These are phyloP conservation scores for Suillus cothurnatus DNA, from an alignment of 768 basidiomycete genomes.

Conservation along the genomic window DNA sequence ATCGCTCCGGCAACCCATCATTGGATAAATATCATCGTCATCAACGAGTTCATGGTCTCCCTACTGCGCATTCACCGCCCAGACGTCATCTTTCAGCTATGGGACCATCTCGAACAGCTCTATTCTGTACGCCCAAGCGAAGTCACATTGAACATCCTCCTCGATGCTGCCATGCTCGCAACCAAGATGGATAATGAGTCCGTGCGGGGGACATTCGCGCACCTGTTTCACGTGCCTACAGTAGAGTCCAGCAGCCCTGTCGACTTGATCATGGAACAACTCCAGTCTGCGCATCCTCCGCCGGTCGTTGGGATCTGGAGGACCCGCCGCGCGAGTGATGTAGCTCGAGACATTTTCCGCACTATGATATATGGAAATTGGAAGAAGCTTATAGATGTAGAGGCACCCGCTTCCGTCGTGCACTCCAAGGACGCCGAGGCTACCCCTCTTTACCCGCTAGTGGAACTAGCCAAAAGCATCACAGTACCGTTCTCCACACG, in stretches of 20 bases:
- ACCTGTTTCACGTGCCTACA: conserved; percentile 33
- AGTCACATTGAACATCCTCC: conserved; percentile 57
- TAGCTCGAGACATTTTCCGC: conserved; percentile 54
- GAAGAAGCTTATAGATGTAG: conserved; percentile 39
- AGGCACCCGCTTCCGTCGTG: conserved; percentile 41
- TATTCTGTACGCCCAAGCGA: conserved; percentile 61
- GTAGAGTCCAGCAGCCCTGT: conserved; percentile 21
- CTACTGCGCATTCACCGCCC: conserved; percentile 57
- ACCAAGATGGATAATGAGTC: conserved; percentile 53
- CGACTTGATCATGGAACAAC: conserved; percentile 29
- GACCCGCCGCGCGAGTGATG: conserved; percentile 45
- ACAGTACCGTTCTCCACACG: conserved; percentile 4
- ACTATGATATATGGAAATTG: conserved; percentile 60
- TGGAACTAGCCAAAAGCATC: conserved; percentile 34
- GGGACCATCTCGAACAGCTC: conserved; percentile 63
- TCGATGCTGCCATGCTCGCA: conserved; percentile 60
- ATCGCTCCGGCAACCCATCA: not conserved
- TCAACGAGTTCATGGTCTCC: conserved; percentile 49
- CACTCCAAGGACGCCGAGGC: conserved; percentile 23
- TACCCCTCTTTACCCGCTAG: conserved; percentile 27
- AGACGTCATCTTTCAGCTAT: conserved; percentile 64
- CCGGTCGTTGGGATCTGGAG: conserved; percentile 48
- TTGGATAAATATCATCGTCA: conserved; percentile 27
- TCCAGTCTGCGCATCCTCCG: conserved; percentile 29
- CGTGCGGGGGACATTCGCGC: conserved; percentile 49